Percentiles rank a stretch among this genome's conserved stretches.
Conservation (phyloP, 2,329 filamentous ascomycete genomes). For the Fusarium pilosicola region DNA sequence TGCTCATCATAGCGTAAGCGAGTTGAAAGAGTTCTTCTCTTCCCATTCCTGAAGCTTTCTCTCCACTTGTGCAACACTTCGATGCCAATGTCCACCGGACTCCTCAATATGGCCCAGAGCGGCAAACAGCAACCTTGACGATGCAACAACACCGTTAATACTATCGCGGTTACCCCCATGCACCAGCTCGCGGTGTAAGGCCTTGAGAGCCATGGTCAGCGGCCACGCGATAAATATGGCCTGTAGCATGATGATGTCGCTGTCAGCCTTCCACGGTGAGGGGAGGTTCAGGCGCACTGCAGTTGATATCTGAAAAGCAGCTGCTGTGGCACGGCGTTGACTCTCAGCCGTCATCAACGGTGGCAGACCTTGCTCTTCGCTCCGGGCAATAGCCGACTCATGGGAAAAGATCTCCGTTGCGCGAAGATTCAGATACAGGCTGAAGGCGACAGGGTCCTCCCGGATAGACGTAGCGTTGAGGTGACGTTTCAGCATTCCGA, state of each 20-base stretch:
- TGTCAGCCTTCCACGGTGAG: accelerated
- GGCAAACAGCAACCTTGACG: accelerated
- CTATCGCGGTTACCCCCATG: accelerated
- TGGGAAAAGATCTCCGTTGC: neutral
- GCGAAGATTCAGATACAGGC: neutral
- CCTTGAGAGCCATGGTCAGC: neutral
- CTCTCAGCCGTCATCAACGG: neutral
- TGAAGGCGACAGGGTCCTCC: neutral
- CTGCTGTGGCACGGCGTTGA: neutral
- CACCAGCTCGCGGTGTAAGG: accelerated
- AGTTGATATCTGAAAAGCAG: neutral
- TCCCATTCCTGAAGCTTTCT: neutral
- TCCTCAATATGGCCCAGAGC: neutral
- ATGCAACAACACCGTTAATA: neutral
- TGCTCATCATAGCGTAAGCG: neutral
- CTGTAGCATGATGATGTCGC: neutral
- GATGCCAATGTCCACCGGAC: neutral
- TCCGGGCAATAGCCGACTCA: neutral
- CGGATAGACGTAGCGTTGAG: neutral
- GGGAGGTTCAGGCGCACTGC: neutral
- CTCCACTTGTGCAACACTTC: neutral
- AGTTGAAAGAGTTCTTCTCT: neutral
- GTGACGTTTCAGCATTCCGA: neutral
- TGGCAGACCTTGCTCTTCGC: neutral
- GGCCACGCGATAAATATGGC: neutral